Base-by-base conservation (phyloP, 2,329 filamentous ascomycete species). In the Fusarium burgessii region DNA sequence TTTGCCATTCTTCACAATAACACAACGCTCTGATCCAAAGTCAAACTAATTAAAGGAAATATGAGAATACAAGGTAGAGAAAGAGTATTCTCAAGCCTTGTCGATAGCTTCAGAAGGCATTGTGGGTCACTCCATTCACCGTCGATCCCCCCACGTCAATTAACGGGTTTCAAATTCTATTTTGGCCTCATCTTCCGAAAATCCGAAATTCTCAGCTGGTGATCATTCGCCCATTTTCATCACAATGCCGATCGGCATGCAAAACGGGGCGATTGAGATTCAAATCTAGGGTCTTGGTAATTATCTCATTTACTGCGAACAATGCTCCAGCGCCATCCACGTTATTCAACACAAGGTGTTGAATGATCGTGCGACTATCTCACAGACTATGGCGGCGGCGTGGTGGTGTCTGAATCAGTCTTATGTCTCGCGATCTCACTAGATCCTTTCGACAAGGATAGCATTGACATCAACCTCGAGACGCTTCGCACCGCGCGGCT, bases 401-500 rank as follows among this genome's bases (percentile, higher is more conserved):
- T 54, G 32, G 54, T 60, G 23, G 64, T 50, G 32, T 66, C 49
- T 56, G 55, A 60, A 51, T 72, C 61, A 50, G 33, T 46, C 38
- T 33, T 40, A 50, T 56, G 64, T 61, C 60, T 68, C 64, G 52
- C 42, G 64, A 58, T 63, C 52, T 58, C 27, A 35, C 32, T 50
- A 41, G 38, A 51, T 23, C 46, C 54, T 45, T n/a, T 42, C 42
- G 33, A 49, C 25, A 38, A 38, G 62, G 41, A 35, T 46, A 49
- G 42, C 59, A 54, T 49, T 38, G 49, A 49, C 58, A 43, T 64
- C 40, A 51, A 59, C 55, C 46, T 55, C 46, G 62, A 67, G 35
- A 61, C 60, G 36, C 62, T 58, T 73, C 68, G 71, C 73, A 71
- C 58, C n/a, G 38, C 66, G 63, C 68, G 62, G 68, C 58, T 72